phyloP scores from a whole-genome alignment of 2,329 filamentous ascomycete genomes.

The Claviceps maximensis region DNA sequence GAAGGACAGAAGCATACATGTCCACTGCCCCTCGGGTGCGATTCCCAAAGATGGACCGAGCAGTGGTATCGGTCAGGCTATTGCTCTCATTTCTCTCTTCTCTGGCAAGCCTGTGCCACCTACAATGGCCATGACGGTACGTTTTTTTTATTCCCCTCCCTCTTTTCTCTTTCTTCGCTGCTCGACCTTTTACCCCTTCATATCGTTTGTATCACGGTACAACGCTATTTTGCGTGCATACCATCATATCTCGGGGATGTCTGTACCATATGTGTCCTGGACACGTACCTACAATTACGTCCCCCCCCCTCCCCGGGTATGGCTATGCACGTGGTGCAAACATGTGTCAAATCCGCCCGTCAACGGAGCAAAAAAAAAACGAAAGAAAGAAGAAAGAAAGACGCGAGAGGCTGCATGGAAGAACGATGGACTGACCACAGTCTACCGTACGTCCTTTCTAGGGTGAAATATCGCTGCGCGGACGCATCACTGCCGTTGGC shows the following conservation, averaged over 20 bases:
- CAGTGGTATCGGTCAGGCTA: slow-evolving; percentile 85
- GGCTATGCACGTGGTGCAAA: neutral
- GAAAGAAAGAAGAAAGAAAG: neutral
- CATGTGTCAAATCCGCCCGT: neutral
- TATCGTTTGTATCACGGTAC: neutral
- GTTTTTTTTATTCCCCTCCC: slow-evolving; percentile 13
- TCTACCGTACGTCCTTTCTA: slow-evolving; percentile 13
- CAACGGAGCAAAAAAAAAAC: neutral
- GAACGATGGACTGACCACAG: neutral
- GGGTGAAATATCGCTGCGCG: slow-evolving; percentile 66
- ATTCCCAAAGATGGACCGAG: slow-evolving; percentile 86
- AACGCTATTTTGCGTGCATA: neutral
- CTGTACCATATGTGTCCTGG: neutral
- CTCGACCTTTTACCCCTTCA: neutral
- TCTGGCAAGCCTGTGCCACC: slow-evolving; percentile 75
- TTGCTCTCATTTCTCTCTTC: slow-evolving; percentile 86
- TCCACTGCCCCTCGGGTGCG: slow-evolving; percentile 88
- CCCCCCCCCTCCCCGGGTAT: too few species aligned
- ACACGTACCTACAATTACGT: neutral
- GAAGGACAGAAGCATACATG: slow-evolving; percentile 86
- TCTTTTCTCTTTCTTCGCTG: neutral
- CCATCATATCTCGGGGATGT: neutral
- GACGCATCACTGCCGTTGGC: slow-evolving; percentile 83
- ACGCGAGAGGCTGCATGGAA: neutral
- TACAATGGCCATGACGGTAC: slow-evolving; percentile 85